Conservation (phyloP, 768 basidiomycete species). For the Suillus cothurnatus region DNA sequence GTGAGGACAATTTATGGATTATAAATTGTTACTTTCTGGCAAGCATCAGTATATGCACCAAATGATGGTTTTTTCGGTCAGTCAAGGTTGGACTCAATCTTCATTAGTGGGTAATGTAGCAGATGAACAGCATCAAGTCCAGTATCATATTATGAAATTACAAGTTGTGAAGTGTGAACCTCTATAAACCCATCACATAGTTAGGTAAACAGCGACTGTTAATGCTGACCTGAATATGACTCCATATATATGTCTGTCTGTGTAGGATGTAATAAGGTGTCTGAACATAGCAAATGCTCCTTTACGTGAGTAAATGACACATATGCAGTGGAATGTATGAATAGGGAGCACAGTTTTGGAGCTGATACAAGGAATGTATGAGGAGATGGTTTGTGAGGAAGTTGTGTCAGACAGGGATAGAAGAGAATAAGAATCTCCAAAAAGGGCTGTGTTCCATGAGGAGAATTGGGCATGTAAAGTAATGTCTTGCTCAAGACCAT, state of each 20-base stretch:
- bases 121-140: too few species aligned
- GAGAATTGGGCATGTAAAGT: too few species aligned
- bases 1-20: neutral
- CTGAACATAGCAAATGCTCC: conserved; percentile 26
- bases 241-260: conserved; percentile 30
- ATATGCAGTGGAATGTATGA: too few species aligned
- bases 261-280: conserved; percentile 30
- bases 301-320: too few species aligned
- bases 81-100: neutral
- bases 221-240: conserved; percentile 35
- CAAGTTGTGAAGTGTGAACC: too few species aligned
- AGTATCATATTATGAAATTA: too few species aligned
- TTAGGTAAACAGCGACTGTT: conserved; percentile 23
- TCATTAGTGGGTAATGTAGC: too few species aligned
- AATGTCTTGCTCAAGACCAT: conserved; percentile 11
- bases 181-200: too few species aligned
- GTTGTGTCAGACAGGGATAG: conserved; percentile 38
- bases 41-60: neutral
- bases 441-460: conserved; percentile 28
- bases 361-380: too few species aligned
- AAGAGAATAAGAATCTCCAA: conserved; percentile 45
- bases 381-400: conserved; percentile 36
- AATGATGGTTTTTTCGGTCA: neutral
- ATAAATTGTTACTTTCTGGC: too few species aligned
- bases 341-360: too few species aligned